These are phyloP conservation scores for Halteria grandinella DNA, from an alignment of 73 alveolate genomes.

Conservation along the genomic window DNA sequence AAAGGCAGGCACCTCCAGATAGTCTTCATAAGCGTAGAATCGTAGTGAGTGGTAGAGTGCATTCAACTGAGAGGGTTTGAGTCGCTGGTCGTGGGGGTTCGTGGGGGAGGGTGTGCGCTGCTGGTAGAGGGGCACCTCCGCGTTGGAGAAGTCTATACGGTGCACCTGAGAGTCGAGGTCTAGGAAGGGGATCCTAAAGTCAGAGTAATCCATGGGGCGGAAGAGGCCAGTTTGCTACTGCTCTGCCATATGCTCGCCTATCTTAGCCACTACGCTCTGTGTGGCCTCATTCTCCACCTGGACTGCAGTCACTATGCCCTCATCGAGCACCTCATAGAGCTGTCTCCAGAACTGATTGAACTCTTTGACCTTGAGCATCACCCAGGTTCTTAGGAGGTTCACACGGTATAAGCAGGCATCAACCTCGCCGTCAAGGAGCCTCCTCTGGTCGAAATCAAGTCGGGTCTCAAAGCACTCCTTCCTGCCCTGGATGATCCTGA, in stretches of 20 bases:
- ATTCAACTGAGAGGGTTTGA: background rate
- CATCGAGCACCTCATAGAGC: constrained; percentile 90
- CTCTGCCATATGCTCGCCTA: background rate
- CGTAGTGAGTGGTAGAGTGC: background rate
- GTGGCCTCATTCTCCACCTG: constrained; percentile 91
- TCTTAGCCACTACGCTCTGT: constrained; percentile 50
- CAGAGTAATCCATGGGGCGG: background rate
- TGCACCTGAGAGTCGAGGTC: background rate
- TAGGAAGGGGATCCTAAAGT: background rate
- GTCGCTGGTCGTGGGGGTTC: background rate
- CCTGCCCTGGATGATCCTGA: constrained; percentile 46
- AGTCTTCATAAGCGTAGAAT: background rate
- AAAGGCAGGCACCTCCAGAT: constrained; percentile 8
- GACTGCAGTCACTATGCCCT: constrained; percentile 92
- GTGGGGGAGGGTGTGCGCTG: background rate
- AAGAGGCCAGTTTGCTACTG: background rate
- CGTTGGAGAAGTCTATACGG: background rate
- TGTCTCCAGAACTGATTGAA: constrained; percentile 72
- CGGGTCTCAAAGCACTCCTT: no score
- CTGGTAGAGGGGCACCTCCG: background rate
- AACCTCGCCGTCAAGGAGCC: no score
- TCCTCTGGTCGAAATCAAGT: no score
- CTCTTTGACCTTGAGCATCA: constrained; percentile 73
- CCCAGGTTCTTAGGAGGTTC: constrained; percentile 81
- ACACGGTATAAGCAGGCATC: constrained; percentile 81